phyloP scores from a whole-genome alignment of 768 basidiomycete genomes.

The Rhizopogon sp. region DNA sequence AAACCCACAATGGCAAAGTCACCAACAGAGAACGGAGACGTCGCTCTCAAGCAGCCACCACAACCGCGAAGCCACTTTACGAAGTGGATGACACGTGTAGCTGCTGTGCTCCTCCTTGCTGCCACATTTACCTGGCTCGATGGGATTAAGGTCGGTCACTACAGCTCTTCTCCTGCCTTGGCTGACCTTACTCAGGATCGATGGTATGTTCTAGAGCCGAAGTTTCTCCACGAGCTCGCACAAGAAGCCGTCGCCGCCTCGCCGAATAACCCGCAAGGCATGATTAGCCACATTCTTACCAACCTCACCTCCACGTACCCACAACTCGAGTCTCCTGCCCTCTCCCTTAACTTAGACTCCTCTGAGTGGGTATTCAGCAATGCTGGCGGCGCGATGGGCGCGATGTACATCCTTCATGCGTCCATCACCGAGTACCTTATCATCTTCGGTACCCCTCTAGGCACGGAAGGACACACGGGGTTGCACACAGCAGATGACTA shows the following conservation, averaged over 20 bases:
- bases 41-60: neutral
- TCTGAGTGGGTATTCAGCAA: constrained; percentile 96
- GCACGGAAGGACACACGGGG: constrained; percentile 95
- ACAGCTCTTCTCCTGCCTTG: neutral
- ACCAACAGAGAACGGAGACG: neutral
- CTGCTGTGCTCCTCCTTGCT: constrained; percentile 21
- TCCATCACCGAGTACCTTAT: constrained; percentile 96
- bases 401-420: constrained; percentile 97
- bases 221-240: constrained; percentile 65
- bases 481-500: constrained; percentile 97
- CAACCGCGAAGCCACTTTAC: constrained; percentile 9
- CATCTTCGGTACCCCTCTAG: constrained; percentile 93
- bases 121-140: constrained; percentile 50
- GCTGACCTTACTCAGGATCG: constrained; percentile 46
- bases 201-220: constrained; percentile 85
- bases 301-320: constrained; percentile 78
- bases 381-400: constrained; percentile 96
- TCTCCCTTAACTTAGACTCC: constrained; percentile 52
- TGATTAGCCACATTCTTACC: constrained; percentile 77
- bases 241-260: constrained; percentile 65
- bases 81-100: constrained; percentile 29
- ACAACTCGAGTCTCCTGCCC: constrained; percentile 36
- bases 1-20: constrained; percentile 14
- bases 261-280: constrained; percentile 59
- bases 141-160: constrained; percentile 49